Evolutionary conservation across 2,329 filamentous ascomycete genomes (phyloP).

Genomic region (Hypoxylon sp.): DNA sequence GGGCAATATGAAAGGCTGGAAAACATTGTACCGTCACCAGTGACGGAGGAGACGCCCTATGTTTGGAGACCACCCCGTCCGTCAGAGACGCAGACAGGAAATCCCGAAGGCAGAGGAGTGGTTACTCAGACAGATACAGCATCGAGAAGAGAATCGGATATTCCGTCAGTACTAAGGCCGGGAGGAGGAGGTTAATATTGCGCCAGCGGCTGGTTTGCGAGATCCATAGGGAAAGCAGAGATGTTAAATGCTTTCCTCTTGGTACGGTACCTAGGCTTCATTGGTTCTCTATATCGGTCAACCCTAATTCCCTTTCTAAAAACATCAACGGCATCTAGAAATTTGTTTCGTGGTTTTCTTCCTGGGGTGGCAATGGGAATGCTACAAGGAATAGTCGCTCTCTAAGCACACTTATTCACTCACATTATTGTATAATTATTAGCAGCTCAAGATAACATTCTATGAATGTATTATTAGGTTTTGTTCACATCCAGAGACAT

Average conservation of each 20-base stretch:
- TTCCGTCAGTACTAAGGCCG: constrained; percentile 14
- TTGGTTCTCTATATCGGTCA: not conserved
- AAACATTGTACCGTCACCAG: constrained; percentile 24
- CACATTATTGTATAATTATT: not conserved
- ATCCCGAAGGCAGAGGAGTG: not conserved
- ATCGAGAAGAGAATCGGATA: constrained; percentile 3
- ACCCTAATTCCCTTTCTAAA: not conserved
- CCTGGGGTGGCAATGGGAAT: not conserved
- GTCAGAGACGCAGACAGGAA: not conserved
- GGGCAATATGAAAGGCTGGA: constrained; percentile 34
- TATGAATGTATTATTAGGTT: not conserved
- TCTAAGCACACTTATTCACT: not conserved
- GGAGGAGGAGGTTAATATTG: constrained; percentile 6
- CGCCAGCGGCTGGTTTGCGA: not conserved
- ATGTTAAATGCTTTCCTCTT: not conserved
- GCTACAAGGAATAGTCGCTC: not conserved
- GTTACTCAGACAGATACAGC: not conserved
- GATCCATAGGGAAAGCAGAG: not conserved
- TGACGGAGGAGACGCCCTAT: constrained; percentile 29
- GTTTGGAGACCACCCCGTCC: constrained; percentile 11
- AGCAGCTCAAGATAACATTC: not conserved
- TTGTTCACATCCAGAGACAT: not conserved
- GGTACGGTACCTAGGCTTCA: not conserved
- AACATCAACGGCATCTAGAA: not conserved
- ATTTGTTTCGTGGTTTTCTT: not conserved